Conservation (phyloP, 2,329 filamentous ascomycete species). For the Ophiosphaerella herpotricha region DNA sequence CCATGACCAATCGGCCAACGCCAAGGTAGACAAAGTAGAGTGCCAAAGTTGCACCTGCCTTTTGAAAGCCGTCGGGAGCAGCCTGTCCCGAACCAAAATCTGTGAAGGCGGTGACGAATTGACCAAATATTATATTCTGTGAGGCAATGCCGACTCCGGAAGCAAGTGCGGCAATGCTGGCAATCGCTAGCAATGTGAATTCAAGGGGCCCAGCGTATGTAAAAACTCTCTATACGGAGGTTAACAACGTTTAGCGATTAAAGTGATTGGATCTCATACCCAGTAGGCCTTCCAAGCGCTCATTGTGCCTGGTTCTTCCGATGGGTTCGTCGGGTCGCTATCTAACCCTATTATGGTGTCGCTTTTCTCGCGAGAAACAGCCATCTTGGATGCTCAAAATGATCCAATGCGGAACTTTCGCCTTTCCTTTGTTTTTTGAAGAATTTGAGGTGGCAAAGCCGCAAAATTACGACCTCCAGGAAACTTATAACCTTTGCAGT, state of each 20-base stretch:
- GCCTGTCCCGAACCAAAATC: constrained; percentile 10
- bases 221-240: constrained; percentile 6
- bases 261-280: not conserved
- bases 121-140: constrained; percentile 16
- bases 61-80: constrained; percentile 1
- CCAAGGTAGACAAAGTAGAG: constrained; percentile 16
- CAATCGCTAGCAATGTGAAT: constrained; percentile 5
- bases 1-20: constrained; percentile 9
- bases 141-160: constrained; percentile 17
- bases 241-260: not conserved
- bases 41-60: constrained; percentile 4
- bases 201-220: constrained; percentile 9
- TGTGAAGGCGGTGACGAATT: constrained; percentile 15
- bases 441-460: too few species aligned
- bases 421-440: too few species aligned
- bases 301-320: constrained; percentile 4
- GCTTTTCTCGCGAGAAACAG: too few species aligned
- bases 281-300: constrained; percentile 18
- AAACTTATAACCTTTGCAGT: too few species aligned
- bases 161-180: constrained; percentile 7
- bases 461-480: too few species aligned
- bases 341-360: too few species aligned
- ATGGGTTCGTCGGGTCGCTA: too few species aligned
- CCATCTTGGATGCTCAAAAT: too few species aligned
- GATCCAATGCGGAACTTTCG: too few species aligned